Conservation (phyloP, 331 rosid genomes). For the Erythrophleum ivorense region DNA sequence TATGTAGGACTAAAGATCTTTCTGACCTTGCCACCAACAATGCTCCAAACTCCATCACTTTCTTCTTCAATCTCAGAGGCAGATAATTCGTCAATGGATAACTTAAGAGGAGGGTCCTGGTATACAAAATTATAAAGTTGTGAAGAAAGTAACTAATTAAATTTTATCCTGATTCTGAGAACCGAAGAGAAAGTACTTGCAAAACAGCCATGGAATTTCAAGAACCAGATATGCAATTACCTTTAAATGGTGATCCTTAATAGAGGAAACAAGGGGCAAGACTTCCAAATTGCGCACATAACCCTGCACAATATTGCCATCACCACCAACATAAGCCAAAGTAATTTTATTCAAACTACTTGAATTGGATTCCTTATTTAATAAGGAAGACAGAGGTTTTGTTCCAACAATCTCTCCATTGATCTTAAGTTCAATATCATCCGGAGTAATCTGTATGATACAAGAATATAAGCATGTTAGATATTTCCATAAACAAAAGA, state of each 20-base stretch:
- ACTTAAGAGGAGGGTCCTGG: conserved; percentile 82
- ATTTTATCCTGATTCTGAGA: conserved; percentile 11
- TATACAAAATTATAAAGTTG: conserved; percentile 37
- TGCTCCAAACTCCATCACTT: conserved; percentile 83
- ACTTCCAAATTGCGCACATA: conserved; percentile 70
- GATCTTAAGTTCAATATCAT: conserved; percentile 64
- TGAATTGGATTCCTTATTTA: conserved; percentile 45
- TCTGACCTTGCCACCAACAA: conserved; percentile 96
- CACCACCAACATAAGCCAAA: conserved; percentile 66
- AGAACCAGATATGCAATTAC: conserved; percentile 47
- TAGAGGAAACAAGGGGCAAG: conserved; percentile 50
- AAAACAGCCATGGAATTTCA: conserved; percentile 17
- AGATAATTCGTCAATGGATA: conserved; percentile 82
- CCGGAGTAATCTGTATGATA: conserved; percentile 65
- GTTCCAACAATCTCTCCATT: conserved; percentile 71
- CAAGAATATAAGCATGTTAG: conserved; percentile 35
- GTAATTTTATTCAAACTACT: conserved; percentile 47
- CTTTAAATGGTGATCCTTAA: conserved; percentile 61
- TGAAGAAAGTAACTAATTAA: conserved; percentile 36
- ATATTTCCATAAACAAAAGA: conserved; percentile 17
- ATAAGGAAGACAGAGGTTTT: conserved; percentile 49
- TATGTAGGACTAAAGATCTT: conserved; percentile 38
- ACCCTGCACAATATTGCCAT: conserved; percentile 55
- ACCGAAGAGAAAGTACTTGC: conserved; percentile 31
- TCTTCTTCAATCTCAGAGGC: conserved; percentile 81